A percentile compares a stretch with the other conserved stretches of the same genome.
These are phyloP conservation scores for Sclerotinia borealis DNA, from an alignment of 2,329 filamentous ascomycete species.

Conservation along the genomic window DNA sequence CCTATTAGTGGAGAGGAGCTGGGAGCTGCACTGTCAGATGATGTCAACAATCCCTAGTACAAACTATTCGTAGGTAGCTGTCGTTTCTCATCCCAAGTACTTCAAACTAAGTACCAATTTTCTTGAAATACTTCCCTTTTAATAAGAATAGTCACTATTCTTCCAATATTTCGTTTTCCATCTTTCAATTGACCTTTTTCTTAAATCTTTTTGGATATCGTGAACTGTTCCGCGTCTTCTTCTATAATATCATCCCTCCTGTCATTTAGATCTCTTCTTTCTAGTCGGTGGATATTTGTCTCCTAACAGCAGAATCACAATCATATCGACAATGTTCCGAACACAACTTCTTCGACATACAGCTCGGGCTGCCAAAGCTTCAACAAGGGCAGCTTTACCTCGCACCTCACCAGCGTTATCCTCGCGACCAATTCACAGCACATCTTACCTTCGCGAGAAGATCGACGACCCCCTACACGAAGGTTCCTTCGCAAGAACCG, in stretches of 20 bases:
- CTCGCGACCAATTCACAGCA: slow-evolving; percentile 23
- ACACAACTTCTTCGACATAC: slow-evolving; percentile 27
- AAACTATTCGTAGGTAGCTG: neutral
- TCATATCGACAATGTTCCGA: slow-evolving; percentile 27
- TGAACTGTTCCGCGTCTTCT: neutral
- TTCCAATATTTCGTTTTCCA: no score
- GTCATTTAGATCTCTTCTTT: neutral
- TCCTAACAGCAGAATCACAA: slow-evolving; percentile 1
- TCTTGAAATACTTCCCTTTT: neutral
- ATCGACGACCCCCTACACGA: slow-evolving; percentile 25
- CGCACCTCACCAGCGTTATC: slow-evolving; percentile 16
- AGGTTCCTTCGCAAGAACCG: slow-evolving; percentile 63
- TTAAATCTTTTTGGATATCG: neutral
- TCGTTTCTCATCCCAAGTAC: neutral
- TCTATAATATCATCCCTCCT: neutral
- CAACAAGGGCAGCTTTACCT: slow-evolving; percentile 15
- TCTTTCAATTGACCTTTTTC: neutral
- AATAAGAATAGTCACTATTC: neutral
- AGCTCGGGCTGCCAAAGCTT: slow-evolving; percentile 23
- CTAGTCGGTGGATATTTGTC: neutral
- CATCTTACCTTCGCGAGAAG: slow-evolving; percentile 20
- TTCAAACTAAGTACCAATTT: neutral
- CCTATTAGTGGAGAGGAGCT: slow-evolving; percentile 1
- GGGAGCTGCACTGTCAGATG: slow-evolving; percentile 7
- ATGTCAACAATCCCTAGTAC: slow-evolving; percentile 9